These are phyloP conservation scores for Pseudogymnoascus sp. DNA, from an alignment of 2,329 filamentous ascomycete species.

Conservation along the genomic window DNA sequence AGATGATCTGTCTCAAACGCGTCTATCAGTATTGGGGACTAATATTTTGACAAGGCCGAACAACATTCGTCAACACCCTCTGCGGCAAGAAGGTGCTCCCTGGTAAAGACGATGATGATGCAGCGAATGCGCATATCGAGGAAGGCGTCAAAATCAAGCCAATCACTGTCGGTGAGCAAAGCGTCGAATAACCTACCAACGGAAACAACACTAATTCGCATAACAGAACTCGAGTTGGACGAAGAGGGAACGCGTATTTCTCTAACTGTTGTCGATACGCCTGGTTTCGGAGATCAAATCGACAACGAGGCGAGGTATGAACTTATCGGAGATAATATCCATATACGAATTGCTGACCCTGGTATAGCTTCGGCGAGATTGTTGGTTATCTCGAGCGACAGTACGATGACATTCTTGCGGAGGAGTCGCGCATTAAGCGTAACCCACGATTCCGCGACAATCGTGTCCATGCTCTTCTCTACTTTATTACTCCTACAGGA, in stretches of 20 bases:
- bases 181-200: slow-evolving; percentile 1
- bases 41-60: slow-evolving; percentile 58
- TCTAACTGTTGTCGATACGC: slow-evolving; percentile 95
- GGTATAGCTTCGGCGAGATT: slow-evolving; percentile 82
- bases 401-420: slow-evolving; percentile 98
- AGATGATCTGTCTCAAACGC: slow-evolving; percentile 27
- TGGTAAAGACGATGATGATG: slow-evolving; percentile 90
- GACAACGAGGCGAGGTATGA: slow-evolving; percentile 93
- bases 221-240: slow-evolving; percentile 80
- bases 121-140: slow-evolving; percentile 79
- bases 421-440: slow-evolving; percentile 99
- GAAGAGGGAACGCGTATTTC: slow-evolving; percentile 98
- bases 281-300: slow-evolving; percentile 96
- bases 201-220: slow-evolving; percentile 27
- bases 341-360: slow-evolving; percentile 23
- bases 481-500: slow-evolving; percentile 98
- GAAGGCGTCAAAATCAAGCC: slow-evolving; percentile 98
- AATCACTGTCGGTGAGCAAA: slow-evolving; percentile 78
- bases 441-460: slow-evolving; percentile 99
- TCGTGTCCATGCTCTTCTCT: slow-evolving; percentile 93
- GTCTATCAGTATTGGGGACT: slow-evolving; percentile 10
- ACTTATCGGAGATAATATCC: slow-evolving; percentile 1
- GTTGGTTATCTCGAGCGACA: slow-evolving; percentile 97
- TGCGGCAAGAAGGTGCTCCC: slow-evolving; percentile 88
- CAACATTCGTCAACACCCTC: slow-evolving; percentile 98